phyloP scores from a whole-genome alignment of 306 rosid species.

The Senna siamea region DNA sequence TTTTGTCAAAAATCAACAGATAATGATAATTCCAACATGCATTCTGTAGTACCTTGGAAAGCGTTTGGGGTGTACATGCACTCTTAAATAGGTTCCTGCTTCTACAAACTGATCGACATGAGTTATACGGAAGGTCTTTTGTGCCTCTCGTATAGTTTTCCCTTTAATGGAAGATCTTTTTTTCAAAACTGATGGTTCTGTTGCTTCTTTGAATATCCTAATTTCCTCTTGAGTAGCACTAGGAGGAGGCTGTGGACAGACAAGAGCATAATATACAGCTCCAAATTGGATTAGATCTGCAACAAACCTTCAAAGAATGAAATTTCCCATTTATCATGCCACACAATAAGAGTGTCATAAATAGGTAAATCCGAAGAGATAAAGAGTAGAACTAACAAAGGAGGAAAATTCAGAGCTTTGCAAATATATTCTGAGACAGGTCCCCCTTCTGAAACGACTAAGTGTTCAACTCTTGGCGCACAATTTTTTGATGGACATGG shows the following conservation, averaged over 20 bases:
- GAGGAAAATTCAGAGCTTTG: constrained; percentile 81
- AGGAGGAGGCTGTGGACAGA: constrained; percentile 87
- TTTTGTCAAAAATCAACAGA: constrained; percentile 23
- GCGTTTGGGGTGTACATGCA: constrained; percentile 88
- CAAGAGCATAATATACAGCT: constrained; percentile 88
- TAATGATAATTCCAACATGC: neutral
- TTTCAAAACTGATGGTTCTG: constrained; percentile 66
- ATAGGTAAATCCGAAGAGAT: constrained; percentile 6
- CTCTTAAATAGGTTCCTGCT: constrained; percentile 77
- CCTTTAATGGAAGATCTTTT: constrained; percentile 77
- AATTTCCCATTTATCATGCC: constrained; percentile 37
- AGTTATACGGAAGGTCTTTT: constrained; percentile 80
- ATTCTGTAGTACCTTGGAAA: constrained; percentile 66
- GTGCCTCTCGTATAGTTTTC: constrained; percentile 83
- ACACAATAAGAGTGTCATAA: constrained; percentile 12
- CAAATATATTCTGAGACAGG: constrained; percentile 75
- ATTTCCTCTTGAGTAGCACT: constrained; percentile 80
- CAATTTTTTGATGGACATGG: constrained; percentile 72
- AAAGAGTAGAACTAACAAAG: constrained; percentile 58
- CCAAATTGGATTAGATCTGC: constrained; percentile 86
- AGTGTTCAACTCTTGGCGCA: constrained; percentile 82
- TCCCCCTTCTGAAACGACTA: constrained; percentile 75
- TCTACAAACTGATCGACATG: constrained; percentile 75
- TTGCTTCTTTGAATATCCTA: constrained; percentile 61
- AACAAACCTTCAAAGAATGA: constrained; percentile 77